A percentile compares a stretch with the other conserved stretches of the same genome.
Evolutionary conservation across 768 basidiomycete genomes (phyloP).

Genomic region (Psilocybe azurescens): DNA sequence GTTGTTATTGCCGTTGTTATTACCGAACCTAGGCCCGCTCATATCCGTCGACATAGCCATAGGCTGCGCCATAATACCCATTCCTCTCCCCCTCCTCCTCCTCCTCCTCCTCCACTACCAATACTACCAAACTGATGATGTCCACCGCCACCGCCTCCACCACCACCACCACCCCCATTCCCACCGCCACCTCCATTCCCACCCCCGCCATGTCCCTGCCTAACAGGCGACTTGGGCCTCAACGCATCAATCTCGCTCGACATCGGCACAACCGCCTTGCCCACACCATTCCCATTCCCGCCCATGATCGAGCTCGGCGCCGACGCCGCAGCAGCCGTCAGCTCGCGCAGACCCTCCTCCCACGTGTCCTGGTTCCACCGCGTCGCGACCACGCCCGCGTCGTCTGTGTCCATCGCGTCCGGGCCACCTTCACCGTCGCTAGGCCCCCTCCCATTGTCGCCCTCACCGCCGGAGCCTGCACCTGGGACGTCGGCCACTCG

Average conservation of each 20-base stretch:
- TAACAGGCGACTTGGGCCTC: slow-evolving; percentile 31
- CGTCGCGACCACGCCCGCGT: slow-evolving; percentile 30
- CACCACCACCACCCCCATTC: not conserved
- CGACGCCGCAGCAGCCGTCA: slow-evolving; percentile 36
- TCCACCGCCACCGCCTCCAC: not conserved
- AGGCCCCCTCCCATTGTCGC: slow-evolving; percentile 33
- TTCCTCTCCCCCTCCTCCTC: not conserved
- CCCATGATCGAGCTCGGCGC: not conserved
- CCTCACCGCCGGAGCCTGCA: slow-evolving; percentile 37
- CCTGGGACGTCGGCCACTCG: not conserved
- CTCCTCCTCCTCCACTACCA: not conserved
- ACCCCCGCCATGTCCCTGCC: slow-evolving; percentile 7
- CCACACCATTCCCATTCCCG: slow-evolving; percentile 2
- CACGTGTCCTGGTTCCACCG: slow-evolving; percentile 68
- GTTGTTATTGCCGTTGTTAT: slow-evolving; percentile 44
- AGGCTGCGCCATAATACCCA: slow-evolving; percentile 7
- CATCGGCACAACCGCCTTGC: slow-evolving; percentile 32
- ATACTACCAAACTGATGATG: not conserved
- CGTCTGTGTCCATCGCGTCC: not conserved
- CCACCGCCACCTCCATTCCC: not conserved
- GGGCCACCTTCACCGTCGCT: not conserved
- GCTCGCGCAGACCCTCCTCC: slow-evolving; percentile 64
- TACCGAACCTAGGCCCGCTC: slow-evolving; percentile 36
- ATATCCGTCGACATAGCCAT: slow-evolving; percentile 30
- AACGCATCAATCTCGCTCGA: slow-evolving; percentile 30